phyloP scores from a whole-genome alignment of 352 stramenopile genomes.

The Blastocystis sp. region DNA sequence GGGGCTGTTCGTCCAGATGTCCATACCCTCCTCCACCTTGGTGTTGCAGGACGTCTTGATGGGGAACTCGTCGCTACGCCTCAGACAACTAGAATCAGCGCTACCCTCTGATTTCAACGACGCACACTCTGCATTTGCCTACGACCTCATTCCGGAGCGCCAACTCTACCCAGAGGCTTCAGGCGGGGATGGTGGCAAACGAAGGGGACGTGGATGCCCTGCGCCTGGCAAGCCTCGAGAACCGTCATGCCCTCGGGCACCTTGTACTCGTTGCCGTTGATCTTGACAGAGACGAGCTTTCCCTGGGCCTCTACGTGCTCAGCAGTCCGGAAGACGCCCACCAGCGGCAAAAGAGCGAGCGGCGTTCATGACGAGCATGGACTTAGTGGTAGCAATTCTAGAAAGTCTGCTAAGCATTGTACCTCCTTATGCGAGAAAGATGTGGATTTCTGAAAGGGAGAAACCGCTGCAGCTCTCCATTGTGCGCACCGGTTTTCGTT shows the following conservation, averaged over 20 bases:
- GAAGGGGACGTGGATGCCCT: constrained; percentile 68
- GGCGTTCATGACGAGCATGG: constrained; percentile 2
- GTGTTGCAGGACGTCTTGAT: constrained; percentile 67
- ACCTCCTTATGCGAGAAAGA: neutral
- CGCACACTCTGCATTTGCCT: constrained; percentile 67
- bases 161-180: constrained; percentile 55
- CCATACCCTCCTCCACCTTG: constrained; percentile 65
- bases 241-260: constrained; percentile 68
- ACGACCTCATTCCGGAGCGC: neutral
- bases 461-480: constrained; percentile 1
- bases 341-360: constrained; percentile 55
- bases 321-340: neutral
- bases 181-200: constrained; percentile 68
- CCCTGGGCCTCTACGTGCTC: constrained; percentile 18
- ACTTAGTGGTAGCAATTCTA: constrained; percentile 22
- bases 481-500: neutral
- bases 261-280: constrained; percentile 68
- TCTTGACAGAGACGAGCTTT: constrained; percentile 65
- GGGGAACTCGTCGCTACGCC: constrained; percentile 61
- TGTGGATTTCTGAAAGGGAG: constrained; percentile 43
- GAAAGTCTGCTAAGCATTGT: constrained; percentile 59
- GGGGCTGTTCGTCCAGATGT: constrained; percentile 69
- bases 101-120: constrained; percentile 69
- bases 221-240: constrained; percentile 62
- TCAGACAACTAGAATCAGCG: neutral